Evolutionary conservation across 495 filamentous ascomycete species (phyloP).

Genomic region (Hypoxylon fragiforme): DNA sequence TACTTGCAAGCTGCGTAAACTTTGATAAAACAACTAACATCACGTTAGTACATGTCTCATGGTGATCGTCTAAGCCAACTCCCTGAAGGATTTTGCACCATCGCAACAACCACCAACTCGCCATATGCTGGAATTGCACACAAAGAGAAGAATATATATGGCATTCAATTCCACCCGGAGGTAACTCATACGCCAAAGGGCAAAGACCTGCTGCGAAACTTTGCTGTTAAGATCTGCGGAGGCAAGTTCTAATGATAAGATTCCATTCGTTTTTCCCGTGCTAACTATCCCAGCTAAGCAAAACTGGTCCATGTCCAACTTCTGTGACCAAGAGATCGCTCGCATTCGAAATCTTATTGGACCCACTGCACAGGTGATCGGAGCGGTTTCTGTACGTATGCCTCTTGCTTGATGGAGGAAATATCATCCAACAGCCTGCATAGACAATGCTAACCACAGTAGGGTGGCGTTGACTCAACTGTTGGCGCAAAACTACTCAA

Average conservation of each 20-base stretch:
- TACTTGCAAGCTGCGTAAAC: too few species aligned
- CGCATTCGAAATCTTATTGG: constrained; percentile 80
- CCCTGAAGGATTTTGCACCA: constrained; percentile 68
- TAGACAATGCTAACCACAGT: constrained; percentile 31
- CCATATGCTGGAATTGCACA: constrained; percentile 83
- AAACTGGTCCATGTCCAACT: constrained; percentile 82
- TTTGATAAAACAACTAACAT: not conserved
- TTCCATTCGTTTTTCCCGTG: not conserved
- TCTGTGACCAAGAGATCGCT: constrained; percentile 75
- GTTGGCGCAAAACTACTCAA: constrained; percentile 80
- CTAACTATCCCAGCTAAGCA: constrained; percentile 39
- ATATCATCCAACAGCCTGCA: not conserved
- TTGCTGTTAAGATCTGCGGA: constrained; percentile 77
- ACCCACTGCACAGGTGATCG: constrained; percentile 77
- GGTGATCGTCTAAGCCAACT: constrained; percentile 78
- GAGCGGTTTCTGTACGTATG: constrained; percentile 58
- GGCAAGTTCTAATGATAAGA: constrained; percentile 38
- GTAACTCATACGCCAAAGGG: constrained; percentile 72
- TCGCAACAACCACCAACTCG: constrained; percentile 75
- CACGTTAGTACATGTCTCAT: constrained; percentile 79
- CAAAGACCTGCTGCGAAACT: constrained; percentile 71
- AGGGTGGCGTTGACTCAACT: constrained; percentile 91
- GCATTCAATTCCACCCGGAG: constrained; percentile 89
- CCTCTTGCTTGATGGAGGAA: too few species aligned
- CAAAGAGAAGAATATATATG: constrained; percentile 65